Conservation (phyloP, 768 basidiomycete genomes). For the Leccinum variicolor region DNA sequence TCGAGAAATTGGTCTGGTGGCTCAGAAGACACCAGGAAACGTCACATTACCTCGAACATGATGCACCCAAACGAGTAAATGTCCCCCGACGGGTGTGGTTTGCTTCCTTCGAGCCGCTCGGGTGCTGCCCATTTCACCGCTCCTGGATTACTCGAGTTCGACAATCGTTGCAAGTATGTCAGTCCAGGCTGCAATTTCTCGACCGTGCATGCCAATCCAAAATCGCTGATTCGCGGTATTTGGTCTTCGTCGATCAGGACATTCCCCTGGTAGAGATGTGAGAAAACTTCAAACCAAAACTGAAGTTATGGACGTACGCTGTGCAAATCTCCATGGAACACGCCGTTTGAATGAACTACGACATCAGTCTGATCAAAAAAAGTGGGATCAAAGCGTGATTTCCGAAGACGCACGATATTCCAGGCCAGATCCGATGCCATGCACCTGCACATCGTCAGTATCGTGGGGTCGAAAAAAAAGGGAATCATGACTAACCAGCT, state of each 20-base stretch:
- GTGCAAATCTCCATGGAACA: not conserved
- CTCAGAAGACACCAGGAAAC: too few species aligned
- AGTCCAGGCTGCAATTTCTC: not conserved
- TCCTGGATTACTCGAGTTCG: not conserved
- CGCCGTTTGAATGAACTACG: not conserved
- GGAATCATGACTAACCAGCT: not conserved
- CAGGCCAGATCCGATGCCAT: not conserved
- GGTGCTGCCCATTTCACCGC: not conserved
- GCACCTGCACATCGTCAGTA: not conserved
- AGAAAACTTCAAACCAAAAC: not conserved
- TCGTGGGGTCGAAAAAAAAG: not conserved
- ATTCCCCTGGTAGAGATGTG: not conserved
- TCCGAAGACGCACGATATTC: not conserved
- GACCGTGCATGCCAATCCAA: not conserved
- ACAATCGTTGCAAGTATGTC: not conserved
- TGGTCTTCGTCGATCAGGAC: not conserved
- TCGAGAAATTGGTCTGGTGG: accelerated
- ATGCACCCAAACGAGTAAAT: slow-evolving; percentile 2
- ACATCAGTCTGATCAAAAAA: not conserved
- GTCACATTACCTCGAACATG: not conserved
- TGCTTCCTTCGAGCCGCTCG: not conserved
- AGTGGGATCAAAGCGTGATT: not conserved
- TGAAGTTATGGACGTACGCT: not conserved
- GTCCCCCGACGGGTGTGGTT: not conserved
- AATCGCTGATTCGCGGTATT: not conserved